Evolutionary conservation across 306 rosid genomes (phyloP).

Genomic region (Aeschynomene evenia): DNA sequence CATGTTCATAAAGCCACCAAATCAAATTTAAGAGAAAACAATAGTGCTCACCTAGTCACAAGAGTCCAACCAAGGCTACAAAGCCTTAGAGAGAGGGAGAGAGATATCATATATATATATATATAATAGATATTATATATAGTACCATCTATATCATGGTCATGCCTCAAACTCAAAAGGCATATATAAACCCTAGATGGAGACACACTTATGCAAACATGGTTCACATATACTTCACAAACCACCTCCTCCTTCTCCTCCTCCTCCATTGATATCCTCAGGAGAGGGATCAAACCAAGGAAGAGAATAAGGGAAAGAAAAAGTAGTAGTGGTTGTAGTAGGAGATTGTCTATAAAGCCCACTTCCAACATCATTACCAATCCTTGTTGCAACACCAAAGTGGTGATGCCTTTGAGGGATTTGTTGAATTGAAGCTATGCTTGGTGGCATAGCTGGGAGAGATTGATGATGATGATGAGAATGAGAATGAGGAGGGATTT

Average conservation of each 20-base stretch:
- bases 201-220: neutral
- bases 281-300: conserved; percentile 62
- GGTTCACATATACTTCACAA: conserved; percentile 45
- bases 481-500: conserved; percentile 38
- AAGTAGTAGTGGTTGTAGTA: neutral
- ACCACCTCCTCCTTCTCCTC: conserved; percentile 39
- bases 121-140: conserved; percentile 24
- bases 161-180: conserved; percentile 31
- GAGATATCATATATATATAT: conserved; percentile 18
- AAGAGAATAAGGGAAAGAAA: conserved; percentile 52
- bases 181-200: conserved; percentile 51
- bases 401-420: conserved; percentile 4
- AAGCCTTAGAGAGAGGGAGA: no score
- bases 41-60: conserved; percentile 35
- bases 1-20: conserved; percentile 28
- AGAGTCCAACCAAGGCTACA: conserved; percentile 35
- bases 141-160: conserved; percentile 7
- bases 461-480: neutral
- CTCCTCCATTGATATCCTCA: conserved; percentile 46
- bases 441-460: conserved; percentile 3
- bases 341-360: conserved; percentile 47
- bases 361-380: conserved; percentile 38
- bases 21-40: conserved; percentile 19
- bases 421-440: conserved; percentile 21
- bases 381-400: conserved; percentile 17